Evolutionary conservation across 2,329 filamentous ascomycete species (phyloP).

Genomic region (Fusarium robinianum): DNA sequence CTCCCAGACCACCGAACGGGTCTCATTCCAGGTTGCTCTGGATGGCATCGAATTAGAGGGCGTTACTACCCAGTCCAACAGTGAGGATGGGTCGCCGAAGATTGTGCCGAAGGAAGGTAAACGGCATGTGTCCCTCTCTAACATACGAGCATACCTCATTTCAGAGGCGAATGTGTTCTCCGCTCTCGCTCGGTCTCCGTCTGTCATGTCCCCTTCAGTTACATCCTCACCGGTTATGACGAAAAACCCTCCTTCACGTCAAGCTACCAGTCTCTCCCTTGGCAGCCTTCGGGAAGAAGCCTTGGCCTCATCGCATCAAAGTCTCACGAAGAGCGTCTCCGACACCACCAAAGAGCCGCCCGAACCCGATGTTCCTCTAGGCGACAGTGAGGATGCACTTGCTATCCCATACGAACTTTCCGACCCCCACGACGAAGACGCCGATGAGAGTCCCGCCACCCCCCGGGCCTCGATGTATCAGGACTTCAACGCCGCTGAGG

Average conservation of each 20-base stretch:
- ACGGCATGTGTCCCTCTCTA: constrained; percentile 65
- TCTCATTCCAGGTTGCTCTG: constrained; percentile 68
- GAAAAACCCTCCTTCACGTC: constrained; percentile 42
- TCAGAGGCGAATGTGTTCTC: constrained; percentile 71
- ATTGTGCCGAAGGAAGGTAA: constrained; percentile 64
- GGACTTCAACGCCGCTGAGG: constrained; percentile 38
- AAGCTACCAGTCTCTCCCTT: constrained; percentile 38
- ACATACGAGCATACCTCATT: constrained; percentile 67
- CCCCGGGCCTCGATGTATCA: constrained; percentile 58
- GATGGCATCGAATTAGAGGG: constrained; percentile 70
- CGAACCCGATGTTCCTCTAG: constrained; percentile 38
- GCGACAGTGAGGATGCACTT: constrained; percentile 60
- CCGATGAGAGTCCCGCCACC: constrained; percentile 50
- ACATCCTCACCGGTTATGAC: constrained; percentile 58
- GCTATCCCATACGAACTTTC: constrained; percentile 60
- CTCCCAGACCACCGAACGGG: constrained; percentile 54
- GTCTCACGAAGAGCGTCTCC: constrained; percentile 32
- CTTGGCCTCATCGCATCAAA: constrained; percentile 33
- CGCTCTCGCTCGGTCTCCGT: constrained; percentile 60
- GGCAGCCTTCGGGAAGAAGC: constrained; percentile 36
- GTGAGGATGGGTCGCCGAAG: constrained; percentile 40
- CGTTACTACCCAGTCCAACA: constrained; percentile 52
- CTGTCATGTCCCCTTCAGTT: constrained; percentile 50
- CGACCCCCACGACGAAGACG: constrained; percentile 43
- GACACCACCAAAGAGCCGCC: constrained; percentile 25